These are phyloP conservation scores for Dalbergia cultrata DNA, from an alignment of 306 rosid species.

Conservation along the genomic window DNA sequence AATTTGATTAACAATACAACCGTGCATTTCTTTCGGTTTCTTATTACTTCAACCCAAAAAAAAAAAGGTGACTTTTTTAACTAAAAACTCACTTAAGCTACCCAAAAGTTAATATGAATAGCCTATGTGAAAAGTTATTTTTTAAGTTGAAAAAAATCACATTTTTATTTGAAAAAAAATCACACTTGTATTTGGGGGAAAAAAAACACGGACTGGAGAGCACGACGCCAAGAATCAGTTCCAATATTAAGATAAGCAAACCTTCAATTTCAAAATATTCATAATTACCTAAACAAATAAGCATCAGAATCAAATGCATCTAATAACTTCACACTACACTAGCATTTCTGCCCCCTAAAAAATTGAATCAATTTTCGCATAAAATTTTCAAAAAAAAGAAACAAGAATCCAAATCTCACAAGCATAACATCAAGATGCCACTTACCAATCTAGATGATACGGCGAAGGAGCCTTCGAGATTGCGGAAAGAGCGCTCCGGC, in stretches of 20 bases:
- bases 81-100: too few relatives aligned
- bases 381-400: conserved; percentile 5
- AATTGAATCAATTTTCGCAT: not conserved
- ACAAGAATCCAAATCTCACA: conserved; percentile 1
- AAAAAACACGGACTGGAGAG: not conserved
- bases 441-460: conserved; percentile 81
- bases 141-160: too few relatives aligned
- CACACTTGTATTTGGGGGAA: too few relatives aligned
- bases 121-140: too few relatives aligned
- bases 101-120: too few relatives aligned
- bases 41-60: too few relatives aligned
- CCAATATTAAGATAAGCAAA: not conserved
- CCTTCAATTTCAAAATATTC: conserved; percentile 4
- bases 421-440: not conserved
- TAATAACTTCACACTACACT: not conserved
- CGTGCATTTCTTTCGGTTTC: too few relatives aligned
- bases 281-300: not conserved
- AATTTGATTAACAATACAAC: not conserved
- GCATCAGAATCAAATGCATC: not conserved
- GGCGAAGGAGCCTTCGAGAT: conserved; percentile 63
- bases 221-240: not conserved
- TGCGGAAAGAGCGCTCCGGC: conserved; percentile 64
- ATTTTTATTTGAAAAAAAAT: too few relatives aligned
- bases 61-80: too few relatives aligned
- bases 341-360: not conserved